These are phyloP conservation scores for Thymus mandschuricus DNA, from an alignment of 257 asterid species.

Conservation along the genomic window DNA sequence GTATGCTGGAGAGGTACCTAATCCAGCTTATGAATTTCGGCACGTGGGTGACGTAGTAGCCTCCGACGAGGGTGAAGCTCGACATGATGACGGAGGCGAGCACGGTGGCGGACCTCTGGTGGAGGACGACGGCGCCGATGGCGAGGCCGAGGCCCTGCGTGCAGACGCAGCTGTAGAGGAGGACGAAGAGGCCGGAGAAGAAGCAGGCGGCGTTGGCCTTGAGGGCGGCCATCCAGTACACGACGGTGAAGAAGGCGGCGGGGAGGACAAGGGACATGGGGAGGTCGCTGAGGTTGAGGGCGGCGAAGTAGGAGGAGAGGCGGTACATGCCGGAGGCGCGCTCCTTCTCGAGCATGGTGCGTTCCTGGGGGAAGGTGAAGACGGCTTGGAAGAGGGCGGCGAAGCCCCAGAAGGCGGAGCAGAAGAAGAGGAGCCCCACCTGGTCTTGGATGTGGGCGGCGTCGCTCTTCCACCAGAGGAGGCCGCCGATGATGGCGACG, in stretches of 20 bases:
- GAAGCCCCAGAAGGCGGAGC: constrained; percentile 74
- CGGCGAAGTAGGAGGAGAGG: constrained; percentile 77
- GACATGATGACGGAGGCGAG: constrained; percentile 67
- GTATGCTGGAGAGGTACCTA: constrained; percentile 58
- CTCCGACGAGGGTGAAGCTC: constrained; percentile 55
- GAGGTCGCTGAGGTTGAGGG: constrained; percentile 64
- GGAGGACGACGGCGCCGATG: constrained; percentile 68
- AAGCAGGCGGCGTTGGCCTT: constrained; percentile 44
- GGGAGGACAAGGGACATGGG: constrained; percentile 89
- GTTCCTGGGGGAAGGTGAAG: constrained; percentile 75
- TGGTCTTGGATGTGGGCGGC: constrained; percentile 19
- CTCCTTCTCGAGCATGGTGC: constrained; percentile 65
- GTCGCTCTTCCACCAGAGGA: constrained; percentile 18
- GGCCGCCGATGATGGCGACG: constrained; percentile 41
- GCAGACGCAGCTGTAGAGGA: constrained; percentile 50
- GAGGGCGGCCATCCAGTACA: constrained; percentile 80
- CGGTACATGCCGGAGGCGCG: constrained; percentile 82
- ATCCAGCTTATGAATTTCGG: constrained; percentile 67
- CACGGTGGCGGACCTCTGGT: constrained; percentile 49
- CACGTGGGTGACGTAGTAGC: constrained; percentile 61
- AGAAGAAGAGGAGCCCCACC: constrained; percentile 64
- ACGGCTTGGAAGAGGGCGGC: constrained; percentile 66
- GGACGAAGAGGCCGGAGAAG: constrained; percentile 43
- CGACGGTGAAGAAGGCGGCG: constrained; percentile 46
- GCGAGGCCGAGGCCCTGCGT: constrained; percentile 82